Base-by-base conservation (phyloP, 768 basidiomycete genomes). In the Daedaleopsis sinensis region DNA sequence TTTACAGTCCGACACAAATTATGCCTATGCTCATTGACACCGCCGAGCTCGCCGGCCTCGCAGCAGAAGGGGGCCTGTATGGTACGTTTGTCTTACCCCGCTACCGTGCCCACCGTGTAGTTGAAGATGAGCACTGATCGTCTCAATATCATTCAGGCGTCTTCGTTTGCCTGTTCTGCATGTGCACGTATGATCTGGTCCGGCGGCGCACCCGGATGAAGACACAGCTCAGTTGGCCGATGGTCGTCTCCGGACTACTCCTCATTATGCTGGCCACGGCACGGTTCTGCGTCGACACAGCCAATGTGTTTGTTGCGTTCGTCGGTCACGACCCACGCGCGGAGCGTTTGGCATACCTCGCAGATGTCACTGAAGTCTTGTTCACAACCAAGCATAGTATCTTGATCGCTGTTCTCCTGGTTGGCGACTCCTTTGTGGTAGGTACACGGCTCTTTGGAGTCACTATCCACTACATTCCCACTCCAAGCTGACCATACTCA, bases 251-350 rank as follows among this genome's bases (percentile, higher is more conserved):
- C 7, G 57, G 35, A 11, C n/a, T 60, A 10, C 43, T 63, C 6
- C 56, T 66, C 52, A 48, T 66, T 57, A 10, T 63, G 11, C 54
- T 66, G 16, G 62, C 65, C 1, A 66, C 65, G n/a, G n/a, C n/a
- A n/a, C n/a, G n/a, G n/a, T n/a, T n/a, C n/a, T n/a, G n/a, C n/a
- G n/a, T n/a, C n/a, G n/a, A n/a, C n/a, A n/a, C n/a, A n/a, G n/a
- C n/a, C n/a, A n/a, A 65, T 27, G 39, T 65, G 13, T 62, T 62
- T 43, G 43, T 49, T 21, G 64, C 64, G 13, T 65, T 65, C 57
- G 53, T 65, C 16, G 43, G 36, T 32, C 60, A 56, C 24, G 54
- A 55, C 47, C 48, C 59, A 3, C 59, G 59, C 8, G 15, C 56
- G 8, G 52, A 55, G 18, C 64, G 64, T 10, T 21, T 65, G 12